Evolutionary conservation across 2,329 filamentous ascomycete species (phyloP), one percentile per base, ranked within the genome.

Genomic region (Cephalotrichum gorgonifer): DNA sequence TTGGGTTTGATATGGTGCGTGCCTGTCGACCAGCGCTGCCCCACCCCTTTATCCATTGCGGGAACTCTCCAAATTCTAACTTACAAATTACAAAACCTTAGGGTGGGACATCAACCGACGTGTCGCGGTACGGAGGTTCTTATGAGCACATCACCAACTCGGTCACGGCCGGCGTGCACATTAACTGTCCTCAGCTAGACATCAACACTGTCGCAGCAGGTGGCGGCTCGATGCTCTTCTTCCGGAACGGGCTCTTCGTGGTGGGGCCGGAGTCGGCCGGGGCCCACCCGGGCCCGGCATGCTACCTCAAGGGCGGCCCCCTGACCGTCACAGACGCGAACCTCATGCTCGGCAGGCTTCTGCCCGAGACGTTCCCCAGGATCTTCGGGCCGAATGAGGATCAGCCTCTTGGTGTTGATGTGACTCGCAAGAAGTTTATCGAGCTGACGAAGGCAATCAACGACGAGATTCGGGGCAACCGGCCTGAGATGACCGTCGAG

Each of bases 61-160:
- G 20, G 15, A 12, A n/a, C 27, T 42, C 2, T 15, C 28, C 4
- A 47, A n/a, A 12, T 9, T 17, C 9, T 43, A 25, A 49, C 38
- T 86, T 82, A 25, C 12, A 27, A n/a, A 11, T 39, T 6, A 6
- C 33, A 25, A 23, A 26, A 12, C 12, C 8, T 17, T 17, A 49
- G 64, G 83, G 83, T 12, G 84, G 83, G 11, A 87, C 83, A 2
- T 83, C 78, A 47, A 88, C 83, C 2, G 83, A 88, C 57, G 82
- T 87, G 14, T 83, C 80, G 31, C 67, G 83, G 42, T 87, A 84
- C 55, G 79, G 78, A 5, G 83, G 84, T 11, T 71, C 78, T 38
- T 79, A 86, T 54, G 84, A 87, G 50, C 81, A 88, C 55, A 81
- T 87, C 12, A 85, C 86, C 50, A 82, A 85, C 54, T 84, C 81